These are phyloP conservation scores for Marasmius sp. DNA, from an alignment of 1,284 basidiomycete genomes.

Conservation along the genomic window DNA sequence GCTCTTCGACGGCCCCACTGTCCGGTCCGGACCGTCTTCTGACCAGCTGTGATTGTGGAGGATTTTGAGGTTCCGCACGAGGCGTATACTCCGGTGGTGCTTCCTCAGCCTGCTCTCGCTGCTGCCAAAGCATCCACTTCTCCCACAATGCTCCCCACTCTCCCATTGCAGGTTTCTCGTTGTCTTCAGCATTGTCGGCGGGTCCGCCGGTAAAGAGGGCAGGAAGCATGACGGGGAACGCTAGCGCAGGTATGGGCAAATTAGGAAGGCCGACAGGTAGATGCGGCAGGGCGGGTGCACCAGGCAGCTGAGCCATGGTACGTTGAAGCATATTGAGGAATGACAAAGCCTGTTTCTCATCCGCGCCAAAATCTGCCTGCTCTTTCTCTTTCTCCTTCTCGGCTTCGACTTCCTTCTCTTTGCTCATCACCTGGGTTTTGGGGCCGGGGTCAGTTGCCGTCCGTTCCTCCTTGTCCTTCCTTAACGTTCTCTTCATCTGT, in stretches of 20 bases:
- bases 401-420: not conserved
- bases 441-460: constrained; percentile 11
- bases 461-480: constrained; percentile 22
- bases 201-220: constrained; percentile 55
- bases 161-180: constrained; percentile 35
- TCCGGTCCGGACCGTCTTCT: not conserved
- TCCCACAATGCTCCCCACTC: constrained; percentile 70
- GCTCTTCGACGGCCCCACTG: not conserved
- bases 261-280: constrained; percentile 66
- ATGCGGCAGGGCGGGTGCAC: constrained; percentile 55
- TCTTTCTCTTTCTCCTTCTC: constrained; percentile 20
- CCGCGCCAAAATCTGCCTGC: constrained; percentile 24
- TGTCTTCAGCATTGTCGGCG: constrained; percentile 33
- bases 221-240: constrained; percentile 77
- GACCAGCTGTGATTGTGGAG: not conserved
- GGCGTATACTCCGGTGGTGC: constrained; percentile 74
- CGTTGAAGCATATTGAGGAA: constrained; percentile 75
- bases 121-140: constrained; percentile 64
- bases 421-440: not conserved
- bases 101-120: constrained; percentile 42
- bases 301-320: constrained; percentile 68
- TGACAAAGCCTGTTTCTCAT: constrained; percentile 69
- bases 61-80: constrained; percentile 30
- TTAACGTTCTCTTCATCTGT: constrained; percentile 26
- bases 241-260: constrained; percentile 51